phyloP scores from a whole-genome alignment of 2,329 filamentous ascomycete species.

The Pseudogymnoascus verrucosus region DNA sequence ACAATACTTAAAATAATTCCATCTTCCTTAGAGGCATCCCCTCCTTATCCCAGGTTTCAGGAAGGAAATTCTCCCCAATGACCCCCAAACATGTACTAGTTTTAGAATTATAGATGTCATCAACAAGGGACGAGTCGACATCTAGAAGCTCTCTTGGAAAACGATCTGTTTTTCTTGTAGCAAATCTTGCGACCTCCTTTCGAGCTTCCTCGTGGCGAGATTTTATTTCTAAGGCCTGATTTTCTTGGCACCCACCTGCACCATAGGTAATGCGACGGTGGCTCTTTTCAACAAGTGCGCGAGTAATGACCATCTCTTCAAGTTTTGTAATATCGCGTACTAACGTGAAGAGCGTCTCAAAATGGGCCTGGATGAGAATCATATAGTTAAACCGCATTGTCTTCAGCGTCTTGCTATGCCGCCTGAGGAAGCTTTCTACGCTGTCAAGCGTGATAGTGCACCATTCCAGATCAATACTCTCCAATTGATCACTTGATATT shows the following conservation, averaged over 20 bases:
- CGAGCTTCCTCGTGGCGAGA: background rate
- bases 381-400: background rate
- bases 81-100: background rate
- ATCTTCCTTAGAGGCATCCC: background rate
- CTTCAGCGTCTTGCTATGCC: background rate
- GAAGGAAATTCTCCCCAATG: background rate
- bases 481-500: background rate
- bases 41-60: background rate
- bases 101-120: background rate
- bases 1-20: background rate
- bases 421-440: background rate
- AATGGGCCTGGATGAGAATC: background rate
- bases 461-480: background rate
- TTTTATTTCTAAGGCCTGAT: background rate
- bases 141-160: background rate
- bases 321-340: background rate
- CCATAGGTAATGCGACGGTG: background rate
- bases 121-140: background rate
- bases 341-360: background rate
- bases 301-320: background rate
- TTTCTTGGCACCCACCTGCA: background rate
- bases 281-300: background rate
- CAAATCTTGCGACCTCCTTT: background rate
- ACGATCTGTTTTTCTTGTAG: background rate
- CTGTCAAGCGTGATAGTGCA: background rate